Conservation (phyloP, 495 filamentous ascomycete species). For the Parmelia sp. region DNA sequence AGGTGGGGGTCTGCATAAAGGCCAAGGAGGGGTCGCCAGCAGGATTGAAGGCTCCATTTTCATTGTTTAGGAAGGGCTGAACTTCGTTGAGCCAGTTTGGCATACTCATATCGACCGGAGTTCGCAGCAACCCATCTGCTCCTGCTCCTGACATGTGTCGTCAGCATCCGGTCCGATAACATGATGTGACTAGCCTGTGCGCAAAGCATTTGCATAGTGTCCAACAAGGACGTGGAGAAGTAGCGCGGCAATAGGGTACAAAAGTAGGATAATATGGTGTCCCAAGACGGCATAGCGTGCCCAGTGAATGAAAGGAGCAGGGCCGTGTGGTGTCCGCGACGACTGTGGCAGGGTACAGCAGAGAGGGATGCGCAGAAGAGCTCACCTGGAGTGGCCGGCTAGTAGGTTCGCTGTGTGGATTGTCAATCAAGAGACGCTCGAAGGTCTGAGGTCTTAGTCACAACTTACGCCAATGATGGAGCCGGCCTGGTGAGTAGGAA, state of each 20-base stretch:
- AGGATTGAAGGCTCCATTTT: constrained; percentile 68
- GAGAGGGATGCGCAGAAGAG: constrained; percentile 7
- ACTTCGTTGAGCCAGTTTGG: constrained; percentile 70
- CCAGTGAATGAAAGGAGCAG: background rate
- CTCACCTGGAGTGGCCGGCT: constrained; percentile 17
- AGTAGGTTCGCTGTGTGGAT: constrained; percentile 1
- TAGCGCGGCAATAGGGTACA: background rate
- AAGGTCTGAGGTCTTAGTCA: constrained; percentile 10
- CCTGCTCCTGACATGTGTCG: constrained; percentile 33
- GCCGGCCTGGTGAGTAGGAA: constrained; percentile 5
- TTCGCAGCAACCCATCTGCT: constrained; percentile 54
- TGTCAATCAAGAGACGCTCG: constrained; percentile 6
- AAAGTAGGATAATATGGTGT: background rate
- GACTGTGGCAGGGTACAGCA: constrained; percentile 1
- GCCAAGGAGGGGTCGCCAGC: constrained; percentile 49
- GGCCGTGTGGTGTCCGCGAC: background rate
- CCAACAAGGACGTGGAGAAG: background rate
- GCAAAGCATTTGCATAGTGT: background rate
- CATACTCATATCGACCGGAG: constrained; percentile 60
- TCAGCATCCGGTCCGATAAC: constrained; percentile 7
- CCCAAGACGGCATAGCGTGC: constrained; percentile 12
- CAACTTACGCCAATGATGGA: constrained; percentile 17
- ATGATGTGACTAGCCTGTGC: background rate
- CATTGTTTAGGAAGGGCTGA: constrained; percentile 62
- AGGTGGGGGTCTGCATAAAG: constrained; percentile 44